Percentiles rank a stretch among this genome's conserved stretches.
These are phyloP conservation scores for Candida yuanshanica DNA, from an alignment of 805 yeast species.

Conservation along the genomic window DNA sequence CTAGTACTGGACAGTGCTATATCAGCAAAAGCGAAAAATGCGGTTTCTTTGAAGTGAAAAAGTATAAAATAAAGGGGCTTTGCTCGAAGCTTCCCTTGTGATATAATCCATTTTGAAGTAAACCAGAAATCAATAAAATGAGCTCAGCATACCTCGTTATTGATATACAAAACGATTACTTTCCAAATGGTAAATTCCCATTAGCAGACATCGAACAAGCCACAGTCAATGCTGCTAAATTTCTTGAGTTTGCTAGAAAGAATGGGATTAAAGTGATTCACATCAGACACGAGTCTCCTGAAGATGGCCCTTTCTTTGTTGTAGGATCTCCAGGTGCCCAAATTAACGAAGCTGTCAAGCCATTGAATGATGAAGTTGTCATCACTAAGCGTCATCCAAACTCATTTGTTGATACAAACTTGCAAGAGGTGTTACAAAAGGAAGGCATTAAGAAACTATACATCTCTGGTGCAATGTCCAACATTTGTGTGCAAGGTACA, in stretches of 20 bases:
- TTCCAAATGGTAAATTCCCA: conserved; percentile 11
- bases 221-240: conserved; percentile 7
- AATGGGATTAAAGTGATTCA: conserved; percentile 8
- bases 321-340: conserved; percentile 9
- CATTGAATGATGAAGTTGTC: conserved; percentile 7
- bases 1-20: too few relatives aligned
- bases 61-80: too few relatives aligned
- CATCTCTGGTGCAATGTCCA: conserved; percentile 18
- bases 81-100: too few relatives aligned
- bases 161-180: conserved; percentile 20
- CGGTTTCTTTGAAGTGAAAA: too few relatives aligned
- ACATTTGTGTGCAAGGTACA: conserved; percentile 18
- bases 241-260: conserved; percentile 10
- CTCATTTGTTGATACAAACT: conserved; percentile 12
- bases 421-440: conserved; percentile 6
- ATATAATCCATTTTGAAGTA: too few relatives aligned
- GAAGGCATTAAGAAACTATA: conserved; percentile 7
- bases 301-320: conserved; percentile 9
- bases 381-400: conserved; percentile 13
- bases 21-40: too few relatives aligned
- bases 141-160: conserved; percentile 10
- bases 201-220: conserved; percentile 10
- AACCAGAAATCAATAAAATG: not conserved
- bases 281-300: conserved; percentile 9
- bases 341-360: conserved; percentile 9